Percentiles rank a stretch among this genome's conserved stretches.
Conservation (phyloP, 768 basidiomycete species). For the Chiua virens region DNA sequence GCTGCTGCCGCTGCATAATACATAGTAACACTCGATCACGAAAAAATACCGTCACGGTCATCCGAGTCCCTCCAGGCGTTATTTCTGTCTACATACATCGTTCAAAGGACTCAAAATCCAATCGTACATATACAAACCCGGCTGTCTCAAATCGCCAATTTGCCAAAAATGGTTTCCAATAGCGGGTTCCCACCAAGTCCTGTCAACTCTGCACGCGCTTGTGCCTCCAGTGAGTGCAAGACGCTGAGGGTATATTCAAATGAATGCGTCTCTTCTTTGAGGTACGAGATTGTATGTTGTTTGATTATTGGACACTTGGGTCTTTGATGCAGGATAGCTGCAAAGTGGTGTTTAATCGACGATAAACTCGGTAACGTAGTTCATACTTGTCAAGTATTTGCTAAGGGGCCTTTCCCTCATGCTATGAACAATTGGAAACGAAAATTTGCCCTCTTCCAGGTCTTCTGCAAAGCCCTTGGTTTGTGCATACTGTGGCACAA, state of each 20-base stretch:
- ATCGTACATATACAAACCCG: no score
- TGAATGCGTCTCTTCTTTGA: slow-evolving; percentile 72
- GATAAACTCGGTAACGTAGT: neutral
- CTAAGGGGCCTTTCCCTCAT: slow-evolving; percentile 77
- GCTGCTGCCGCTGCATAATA: no score
- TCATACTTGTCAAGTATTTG: slow-evolving; percentile 80
- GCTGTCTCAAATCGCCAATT: slow-evolving; percentile 35
- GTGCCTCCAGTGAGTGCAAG: slow-evolving; percentile 60
- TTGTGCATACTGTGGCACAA: slow-evolving; percentile 60
- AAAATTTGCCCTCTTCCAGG: slow-evolving; percentile 95
- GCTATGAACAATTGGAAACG: slow-evolving; percentile 91
- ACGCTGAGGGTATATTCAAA: slow-evolving; percentile 86
- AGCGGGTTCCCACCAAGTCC: slow-evolving; percentile 75
- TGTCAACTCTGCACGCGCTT: slow-evolving; percentile 66
- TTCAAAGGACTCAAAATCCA: no score
- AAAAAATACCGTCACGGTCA: no score
- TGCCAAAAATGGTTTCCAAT: slow-evolving; percentile 57
- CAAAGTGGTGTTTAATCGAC: neutral
- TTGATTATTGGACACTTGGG: slow-evolving; percentile 83
- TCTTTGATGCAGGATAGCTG: slow-evolving; percentile 88
- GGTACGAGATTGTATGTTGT: slow-evolving; percentile 73
- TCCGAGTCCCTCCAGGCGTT: no score
- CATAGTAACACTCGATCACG: no score
- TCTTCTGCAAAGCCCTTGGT: slow-evolving; percentile 93
- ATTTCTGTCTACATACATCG: no score